Conservation (phyloP, 2,329 filamentous ascomycete genomes). For the Botryotinia narcissicola region DNA sequence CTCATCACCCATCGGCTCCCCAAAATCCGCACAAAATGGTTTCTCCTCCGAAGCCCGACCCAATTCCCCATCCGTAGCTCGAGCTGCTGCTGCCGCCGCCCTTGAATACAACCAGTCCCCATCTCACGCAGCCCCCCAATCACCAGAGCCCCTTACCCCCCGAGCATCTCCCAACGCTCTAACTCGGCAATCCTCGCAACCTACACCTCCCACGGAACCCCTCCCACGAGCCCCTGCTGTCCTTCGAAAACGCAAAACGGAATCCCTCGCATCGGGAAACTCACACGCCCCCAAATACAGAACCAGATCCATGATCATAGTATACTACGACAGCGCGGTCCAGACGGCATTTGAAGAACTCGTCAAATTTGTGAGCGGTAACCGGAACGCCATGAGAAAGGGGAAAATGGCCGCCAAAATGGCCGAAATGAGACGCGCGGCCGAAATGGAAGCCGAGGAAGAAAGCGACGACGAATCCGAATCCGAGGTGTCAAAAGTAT, state of each 20-base stretch:
- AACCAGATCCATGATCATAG: constrained; percentile 72
- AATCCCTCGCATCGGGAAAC: constrained; percentile 36
- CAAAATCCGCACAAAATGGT: constrained; percentile 25
- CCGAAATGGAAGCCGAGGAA: constrained; percentile 52
- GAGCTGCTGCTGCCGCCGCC: constrained; percentile 21
- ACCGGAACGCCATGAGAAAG: constrained; percentile 81
- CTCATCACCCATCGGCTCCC: constrained; percentile 25
- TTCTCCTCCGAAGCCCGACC: constrained; percentile 17
- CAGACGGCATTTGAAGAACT: constrained; percentile 80
- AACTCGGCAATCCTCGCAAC: constrained; percentile 29
- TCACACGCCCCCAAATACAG: constrained; percentile 50
- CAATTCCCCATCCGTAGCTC: constrained; percentile 27
- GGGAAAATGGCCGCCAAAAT: constrained; percentile 80
- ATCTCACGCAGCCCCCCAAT: constrained; percentile 19
- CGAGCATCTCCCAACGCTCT: constrained; percentile 24
- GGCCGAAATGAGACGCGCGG: constrained; percentile 60
- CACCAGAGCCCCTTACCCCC: constrained; percentile 2
- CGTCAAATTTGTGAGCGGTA: constrained; percentile 76
- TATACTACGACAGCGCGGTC: constrained; percentile 89
- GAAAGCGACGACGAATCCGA: constrained; percentile 44
- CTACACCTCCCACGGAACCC: constrained; percentile 25
- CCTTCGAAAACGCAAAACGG: constrained; percentile 38
- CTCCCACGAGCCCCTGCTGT: constrained; percentile 22
- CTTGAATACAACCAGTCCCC: constrained; percentile 21
- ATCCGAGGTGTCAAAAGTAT: constrained; percentile 13